Evolutionary conservation across 2,329 filamentous ascomycete species (phyloP).

Genomic region (Xenosphaeropsis pyriputrescens): DNA sequence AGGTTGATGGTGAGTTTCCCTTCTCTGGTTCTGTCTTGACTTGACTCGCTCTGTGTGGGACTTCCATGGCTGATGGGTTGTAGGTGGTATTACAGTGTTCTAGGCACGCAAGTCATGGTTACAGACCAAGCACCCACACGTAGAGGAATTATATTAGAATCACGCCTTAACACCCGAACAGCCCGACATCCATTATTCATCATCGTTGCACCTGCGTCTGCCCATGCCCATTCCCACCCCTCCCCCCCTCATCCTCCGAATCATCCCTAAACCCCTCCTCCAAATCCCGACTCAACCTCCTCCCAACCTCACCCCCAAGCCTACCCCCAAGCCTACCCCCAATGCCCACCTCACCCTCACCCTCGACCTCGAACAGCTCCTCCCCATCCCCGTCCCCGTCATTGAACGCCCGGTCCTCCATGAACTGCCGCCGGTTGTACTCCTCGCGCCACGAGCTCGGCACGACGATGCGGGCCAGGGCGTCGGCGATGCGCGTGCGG

Average conservation of each 20-base stretch:
- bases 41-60: too few species aligned
- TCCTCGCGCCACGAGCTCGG: slow-evolving; percentile 28
- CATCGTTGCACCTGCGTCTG: too few species aligned
- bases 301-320: slow-evolving; percentile 21
- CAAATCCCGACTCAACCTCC: slow-evolving; percentile 63
- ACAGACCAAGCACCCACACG: too few species aligned
- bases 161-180: too few species aligned
- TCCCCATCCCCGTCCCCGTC: slow-evolving; percentile 57
- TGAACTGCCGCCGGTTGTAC: too few species aligned
- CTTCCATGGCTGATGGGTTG: too few species aligned
- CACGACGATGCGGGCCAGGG: slow-evolving; percentile 24
- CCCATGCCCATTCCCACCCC: too few species aligned
- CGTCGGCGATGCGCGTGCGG: slow-evolving; percentile 32
- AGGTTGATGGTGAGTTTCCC: slow-evolving; percentile 31
- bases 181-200: too few species aligned
- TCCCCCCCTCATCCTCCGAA: slow-evolving; percentile 41
- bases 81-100: too few species aligned
- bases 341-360: slow-evolving; percentile 25
- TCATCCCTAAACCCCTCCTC: slow-evolving; percentile 65
- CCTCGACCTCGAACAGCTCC: slow-evolving; percentile 43
- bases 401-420: slow-evolving; percentile 26
- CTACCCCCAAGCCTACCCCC: slow-evolving; percentile 12
- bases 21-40: too few species aligned
- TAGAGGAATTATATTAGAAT: too few species aligned
- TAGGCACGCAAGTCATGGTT: too few species aligned